These are phyloP conservation scores for Polychytrium aggregatum DNA, from an alignment of 192 early-diverging fungal genomes.

Conservation along the genomic window DNA sequence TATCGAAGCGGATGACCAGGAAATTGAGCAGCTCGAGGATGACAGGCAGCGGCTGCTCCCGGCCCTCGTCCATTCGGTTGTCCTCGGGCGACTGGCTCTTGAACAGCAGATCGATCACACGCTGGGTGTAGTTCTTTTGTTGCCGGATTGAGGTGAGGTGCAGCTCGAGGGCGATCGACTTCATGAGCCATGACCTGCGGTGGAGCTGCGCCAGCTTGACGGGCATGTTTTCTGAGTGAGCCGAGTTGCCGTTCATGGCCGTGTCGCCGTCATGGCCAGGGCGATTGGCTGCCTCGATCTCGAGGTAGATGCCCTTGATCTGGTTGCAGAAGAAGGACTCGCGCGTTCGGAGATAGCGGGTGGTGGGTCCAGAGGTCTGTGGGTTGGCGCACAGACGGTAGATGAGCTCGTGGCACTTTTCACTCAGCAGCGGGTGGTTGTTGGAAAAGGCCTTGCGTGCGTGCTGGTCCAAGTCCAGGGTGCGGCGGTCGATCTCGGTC, in stretches of 20 bases:
- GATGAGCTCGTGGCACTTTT: constrained; percentile 81
- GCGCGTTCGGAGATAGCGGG: constrained; percentile 67
- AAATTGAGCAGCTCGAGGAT: too few species aligned
- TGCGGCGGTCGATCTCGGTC: neutral
- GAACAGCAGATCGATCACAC: constrained; percentile 37
- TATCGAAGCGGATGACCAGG: too few species aligned
- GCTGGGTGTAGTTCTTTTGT: constrained; percentile 27
- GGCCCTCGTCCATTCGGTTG: too few species aligned
- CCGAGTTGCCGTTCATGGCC: neutral
- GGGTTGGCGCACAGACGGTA: constrained; percentile 67
- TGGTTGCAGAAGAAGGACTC: constrained; percentile 64
- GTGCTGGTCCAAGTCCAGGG: neutral
- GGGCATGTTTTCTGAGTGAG: too few species aligned
- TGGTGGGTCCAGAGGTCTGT: constrained; percentile 52
- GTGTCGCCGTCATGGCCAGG: constrained; percentile 4
- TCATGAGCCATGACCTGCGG: constrained; percentile 83
- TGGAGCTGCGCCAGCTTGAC: constrained; percentile 38
- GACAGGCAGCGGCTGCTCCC: too few species aligned
- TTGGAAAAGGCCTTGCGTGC: constrained; percentile 31
- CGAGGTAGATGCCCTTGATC: constrained; percentile 41
- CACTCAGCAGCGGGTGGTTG: constrained; percentile 68
- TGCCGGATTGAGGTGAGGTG: constrained; percentile 43
- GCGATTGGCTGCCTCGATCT: constrained; percentile 7
- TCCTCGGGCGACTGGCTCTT: too few species aligned
- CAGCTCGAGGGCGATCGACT: constrained; percentile 76